Evolutionary conservation across 1,139 yeast species (phyloP).

Genomic region (Hyphopichia fennica): DNA sequence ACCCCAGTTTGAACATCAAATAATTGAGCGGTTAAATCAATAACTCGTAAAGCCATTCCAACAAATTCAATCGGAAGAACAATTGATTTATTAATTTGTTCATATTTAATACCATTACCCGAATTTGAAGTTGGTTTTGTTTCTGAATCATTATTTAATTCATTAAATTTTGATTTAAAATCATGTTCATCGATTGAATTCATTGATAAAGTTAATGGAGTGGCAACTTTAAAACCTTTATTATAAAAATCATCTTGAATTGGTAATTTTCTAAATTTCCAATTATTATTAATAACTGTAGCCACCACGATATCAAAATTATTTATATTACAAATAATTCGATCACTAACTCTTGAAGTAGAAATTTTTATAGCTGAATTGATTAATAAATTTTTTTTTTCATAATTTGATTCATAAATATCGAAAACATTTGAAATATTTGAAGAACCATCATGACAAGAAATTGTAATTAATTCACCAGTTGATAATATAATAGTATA

Average conservation of each 20-base stretch:
- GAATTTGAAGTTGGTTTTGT: background rate
- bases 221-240: constrained; percentile 23
- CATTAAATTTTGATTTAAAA: constrained; percentile 13
- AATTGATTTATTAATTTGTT: constrained; percentile 23
- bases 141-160: background rate
- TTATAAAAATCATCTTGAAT: constrained; percentile 52
- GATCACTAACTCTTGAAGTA: constrained; percentile 75
- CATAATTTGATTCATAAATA: constrained; percentile 17
- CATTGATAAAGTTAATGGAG: constrained; percentile 24
- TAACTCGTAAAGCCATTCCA: constrained; percentile 66
- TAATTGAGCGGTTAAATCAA: constrained; percentile 56
- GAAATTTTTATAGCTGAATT: constrained; percentile 54
- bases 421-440: constrained; percentile 25
- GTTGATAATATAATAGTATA: constrained; percentile 35
- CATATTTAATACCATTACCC: background rate
- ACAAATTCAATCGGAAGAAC: constrained; percentile 60
- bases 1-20: constrained; percentile 81
- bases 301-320: constrained; percentile 60
- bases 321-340: constrained; percentile 58
- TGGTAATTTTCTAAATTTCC: constrained; percentile 57
- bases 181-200: constrained; percentile 16
- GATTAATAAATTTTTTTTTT: constrained; percentile 22
- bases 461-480: constrained; percentile 49
- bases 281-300: constrained; percentile 61
- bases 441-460: constrained; percentile 48